Conservation (phyloP, 805 yeast genomes). For the Kodamaea lidongshanica region DNA sequence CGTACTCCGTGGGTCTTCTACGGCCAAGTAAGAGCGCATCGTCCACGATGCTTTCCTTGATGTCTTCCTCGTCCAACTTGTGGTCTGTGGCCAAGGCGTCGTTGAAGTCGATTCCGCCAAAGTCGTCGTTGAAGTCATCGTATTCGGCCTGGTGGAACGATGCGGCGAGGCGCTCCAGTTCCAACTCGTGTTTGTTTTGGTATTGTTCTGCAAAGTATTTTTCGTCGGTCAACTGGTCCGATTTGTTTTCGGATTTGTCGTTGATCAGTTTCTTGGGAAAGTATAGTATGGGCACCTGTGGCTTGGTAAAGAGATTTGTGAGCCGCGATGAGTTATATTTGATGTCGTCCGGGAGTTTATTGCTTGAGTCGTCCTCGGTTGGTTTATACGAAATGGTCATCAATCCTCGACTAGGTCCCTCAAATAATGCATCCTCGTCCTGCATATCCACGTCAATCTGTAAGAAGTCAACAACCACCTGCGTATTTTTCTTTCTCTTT, state of each 20-base stretch:
- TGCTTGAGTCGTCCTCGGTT: slow-evolving; percentile 30
- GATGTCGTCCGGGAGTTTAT: slow-evolving; percentile 65
- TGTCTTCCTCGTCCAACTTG: slow-evolving; percentile 8
- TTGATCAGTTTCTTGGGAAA: slow-evolving; percentile 11
- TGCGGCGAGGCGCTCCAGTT: slow-evolving; percentile 30
- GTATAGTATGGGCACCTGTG: slow-evolving; percentile 37
- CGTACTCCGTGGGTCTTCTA: slow-evolving; percentile 33
- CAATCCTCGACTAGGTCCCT: slow-evolving; percentile 20
- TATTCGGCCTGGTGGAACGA: slow-evolving; percentile 36
- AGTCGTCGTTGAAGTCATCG: slow-evolving; percentile 34
- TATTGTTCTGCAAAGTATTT: slow-evolving; percentile 68
- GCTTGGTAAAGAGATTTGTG: slow-evolving; percentile 63
- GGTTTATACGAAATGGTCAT: slow-evolving; percentile 17
- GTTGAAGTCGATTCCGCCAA: slow-evolving; percentile 38
- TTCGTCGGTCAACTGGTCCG: slow-evolving; percentile 49
- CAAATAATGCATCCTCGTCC: slow-evolving; percentile 30
- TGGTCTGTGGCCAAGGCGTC: slow-evolving; percentile 31
- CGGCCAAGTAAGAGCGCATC: slow-evolving; percentile 15
- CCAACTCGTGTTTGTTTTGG: slow-evolving; percentile 32
- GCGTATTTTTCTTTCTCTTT: slow-evolving; percentile 19
- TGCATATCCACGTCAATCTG: slow-evolving; percentile 22
- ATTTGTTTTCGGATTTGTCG: slow-evolving; percentile 13
- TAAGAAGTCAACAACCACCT: slow-evolving; percentile 26
- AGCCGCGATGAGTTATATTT: slow-evolving; percentile 65
- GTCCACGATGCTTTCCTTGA: slow-evolving; percentile 12